A percentile compares a stretch with the other conserved stretches of the same genome.
Evolutionary conservation across 345 rosid species (phyloP).

Genomic region (Moricandia moricandioides): DNA sequence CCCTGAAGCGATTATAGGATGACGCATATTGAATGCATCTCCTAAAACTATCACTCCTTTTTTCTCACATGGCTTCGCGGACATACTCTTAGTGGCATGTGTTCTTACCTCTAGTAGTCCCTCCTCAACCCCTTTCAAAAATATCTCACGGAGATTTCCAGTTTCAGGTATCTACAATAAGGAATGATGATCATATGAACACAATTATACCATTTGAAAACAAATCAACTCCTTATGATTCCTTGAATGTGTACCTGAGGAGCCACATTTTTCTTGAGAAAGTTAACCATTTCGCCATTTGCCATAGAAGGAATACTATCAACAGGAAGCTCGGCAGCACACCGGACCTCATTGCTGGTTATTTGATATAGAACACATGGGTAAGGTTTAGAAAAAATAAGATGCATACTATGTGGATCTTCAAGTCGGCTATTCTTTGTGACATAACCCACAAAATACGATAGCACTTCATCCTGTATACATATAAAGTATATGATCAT

Average conservation of each 20-base stretch:
- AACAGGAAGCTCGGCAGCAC: constrained; percentile 3
- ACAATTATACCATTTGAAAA: not conserved
- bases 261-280: constrained; percentile 30
- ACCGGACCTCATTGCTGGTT: constrained; percentile 27
- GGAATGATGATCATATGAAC: not conserved
- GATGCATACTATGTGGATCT: constrained; percentile 18
- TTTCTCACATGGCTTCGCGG: constrained; percentile 3
- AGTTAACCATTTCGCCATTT: constrained; percentile 39
- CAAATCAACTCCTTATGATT: not conserved
- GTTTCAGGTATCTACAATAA: constrained; percentile 25
- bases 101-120: constrained; percentile 20
- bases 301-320: constrained; percentile 38
- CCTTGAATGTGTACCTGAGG: constrained; percentile 35
- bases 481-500: not conserved
- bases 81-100: constrained; percentile 1
- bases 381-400: constrained; percentile 9
- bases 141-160: constrained; percentile 18
- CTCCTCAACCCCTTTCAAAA: constrained; percentile 28
- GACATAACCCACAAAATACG: constrained; percentile 33
- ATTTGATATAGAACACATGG: constrained; percentile 4
- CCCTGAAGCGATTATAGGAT: constrained; percentile 30
- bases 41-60: constrained; percentile 33
- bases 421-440: constrained; percentile 26
- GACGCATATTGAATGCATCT: constrained; percentile 37
- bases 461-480: constrained; percentile 32